These are phyloP conservation scores for Casuarina cunninghamiana DNA, from an alignment of 306 rosid species.

Conservation along the genomic window DNA sequence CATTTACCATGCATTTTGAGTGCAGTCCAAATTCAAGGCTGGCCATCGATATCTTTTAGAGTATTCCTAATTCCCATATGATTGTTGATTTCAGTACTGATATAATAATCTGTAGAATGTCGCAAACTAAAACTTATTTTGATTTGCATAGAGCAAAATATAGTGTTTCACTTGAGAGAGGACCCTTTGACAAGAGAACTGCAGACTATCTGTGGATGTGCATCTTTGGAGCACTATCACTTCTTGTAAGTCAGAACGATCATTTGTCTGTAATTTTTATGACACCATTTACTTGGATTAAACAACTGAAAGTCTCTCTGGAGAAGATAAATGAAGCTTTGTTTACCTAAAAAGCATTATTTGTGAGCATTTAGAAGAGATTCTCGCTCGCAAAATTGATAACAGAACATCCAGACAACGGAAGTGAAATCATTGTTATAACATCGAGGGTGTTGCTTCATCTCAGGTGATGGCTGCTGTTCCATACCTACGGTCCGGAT, in stretches of 20 bases:
- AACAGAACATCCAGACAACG: neutral
- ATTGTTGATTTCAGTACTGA: neutral
- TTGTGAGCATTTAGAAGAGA: neutral
- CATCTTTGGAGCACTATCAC: constrained; percentile 62
- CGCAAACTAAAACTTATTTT: neutral
- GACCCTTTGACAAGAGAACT: constrained; percentile 77
- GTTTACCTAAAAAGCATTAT: neutral
- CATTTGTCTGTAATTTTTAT: neutral
- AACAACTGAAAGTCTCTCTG: neutral
- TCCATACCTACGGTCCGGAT: constrained; percentile 36
- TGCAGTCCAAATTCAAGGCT: neutral
- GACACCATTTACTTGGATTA: too few relatives aligned
- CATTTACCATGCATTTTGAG: neutral
- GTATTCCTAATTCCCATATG: neutral
- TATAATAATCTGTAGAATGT: neutral
- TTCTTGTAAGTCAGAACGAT: constrained; percentile 11
- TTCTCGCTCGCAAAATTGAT: neutral
- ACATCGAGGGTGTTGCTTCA: neutral
- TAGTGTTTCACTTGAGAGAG: constrained; percentile 75
- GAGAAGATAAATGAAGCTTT: neutral
- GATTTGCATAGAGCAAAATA: constrained; percentile 59
- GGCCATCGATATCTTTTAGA: neutral
- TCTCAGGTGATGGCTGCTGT: constrained; percentile 58
- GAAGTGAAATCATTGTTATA: neutral
- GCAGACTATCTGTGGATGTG: constrained; percentile 81